phyloP scores from a whole-genome alignment of 2,329 filamentous ascomycete species.

The Thelonectria discophora region DNA sequence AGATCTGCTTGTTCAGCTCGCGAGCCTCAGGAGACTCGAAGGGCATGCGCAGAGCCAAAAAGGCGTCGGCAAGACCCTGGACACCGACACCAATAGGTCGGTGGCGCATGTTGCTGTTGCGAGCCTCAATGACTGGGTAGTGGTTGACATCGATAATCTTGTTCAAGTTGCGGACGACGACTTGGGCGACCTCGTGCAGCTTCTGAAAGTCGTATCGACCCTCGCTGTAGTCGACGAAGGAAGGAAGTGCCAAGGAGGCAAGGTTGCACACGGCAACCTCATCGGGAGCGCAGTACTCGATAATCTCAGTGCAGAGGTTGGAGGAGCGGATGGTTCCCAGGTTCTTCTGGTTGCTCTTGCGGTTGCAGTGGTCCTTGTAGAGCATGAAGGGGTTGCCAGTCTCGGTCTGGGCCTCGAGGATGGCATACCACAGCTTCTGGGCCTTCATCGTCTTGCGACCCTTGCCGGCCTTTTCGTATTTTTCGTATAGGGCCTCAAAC shows the following conservation, averaged over 20 bases:
- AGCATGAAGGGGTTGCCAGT: constrained; percentile 99
- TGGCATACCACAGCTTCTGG: constrained; percentile 99
- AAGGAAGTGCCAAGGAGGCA: constrained; percentile 90
- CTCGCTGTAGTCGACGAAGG: constrained; percentile 86
- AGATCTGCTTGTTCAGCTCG: constrained; percentile 96
- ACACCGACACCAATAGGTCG: constrained; percentile 96
- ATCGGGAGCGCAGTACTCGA: constrained; percentile 96
- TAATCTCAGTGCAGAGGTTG: constrained; percentile 98
- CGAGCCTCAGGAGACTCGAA: constrained; percentile 96
- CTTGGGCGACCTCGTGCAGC: constrained; percentile 91
- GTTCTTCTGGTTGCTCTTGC: constrained; percentile 99
- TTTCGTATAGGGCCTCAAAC: constrained; percentile 93
- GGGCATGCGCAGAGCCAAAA: constrained; percentile 94
- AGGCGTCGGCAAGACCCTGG: constrained; percentile 96
- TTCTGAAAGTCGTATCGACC: constrained; percentile 95
- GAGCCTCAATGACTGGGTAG: constrained; percentile 94
- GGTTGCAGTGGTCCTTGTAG: constrained; percentile 98
- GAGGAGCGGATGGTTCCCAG: constrained; percentile 97
- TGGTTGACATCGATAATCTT: constrained; percentile 98
- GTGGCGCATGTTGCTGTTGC: constrained; percentile 97
- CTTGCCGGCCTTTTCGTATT: constrained; percentile 87
- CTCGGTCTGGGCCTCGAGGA: constrained; percentile 97
- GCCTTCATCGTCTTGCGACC: constrained; percentile 93
- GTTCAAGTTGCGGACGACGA: constrained; percentile 95
- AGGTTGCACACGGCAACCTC: constrained; percentile 99